A percentile compares a stretch with the other conserved stretches of the same genome.
phyloP scores from a whole-genome alignment of 2,329 filamentous ascomycete species.

The Penicillium hesseltinei region DNA sequence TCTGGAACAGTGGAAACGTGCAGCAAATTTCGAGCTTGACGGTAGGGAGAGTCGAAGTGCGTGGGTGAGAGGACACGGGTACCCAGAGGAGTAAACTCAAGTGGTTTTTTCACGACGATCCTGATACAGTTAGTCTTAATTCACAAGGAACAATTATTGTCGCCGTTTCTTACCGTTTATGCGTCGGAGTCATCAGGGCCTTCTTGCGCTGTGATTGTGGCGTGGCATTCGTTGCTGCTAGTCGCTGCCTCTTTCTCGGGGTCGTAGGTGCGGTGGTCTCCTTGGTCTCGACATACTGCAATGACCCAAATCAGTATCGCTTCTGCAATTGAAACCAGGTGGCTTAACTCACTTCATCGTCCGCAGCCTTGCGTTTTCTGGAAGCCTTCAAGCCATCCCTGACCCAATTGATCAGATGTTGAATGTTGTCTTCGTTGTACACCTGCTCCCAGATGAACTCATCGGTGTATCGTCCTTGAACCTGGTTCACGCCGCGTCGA shows the following conservation, averaged over 20 bases:
- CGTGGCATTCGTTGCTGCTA: constrained; percentile 44
- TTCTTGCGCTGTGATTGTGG: constrained; percentile 44
- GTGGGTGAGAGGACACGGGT: constrained; percentile 77
- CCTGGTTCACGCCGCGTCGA: constrained; percentile 80
- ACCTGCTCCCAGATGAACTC: constrained; percentile 91
- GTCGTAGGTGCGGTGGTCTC: constrained; percentile 45
- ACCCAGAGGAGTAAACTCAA: constrained; percentile 94
- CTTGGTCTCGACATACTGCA: constrained; percentile 40
- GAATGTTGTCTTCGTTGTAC: constrained; percentile 66
- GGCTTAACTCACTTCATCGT: constrained; percentile 36
- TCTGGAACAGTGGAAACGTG: constrained; percentile 92
- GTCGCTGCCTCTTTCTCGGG: constrained; percentile 58
- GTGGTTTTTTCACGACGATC: constrained; percentile 76
- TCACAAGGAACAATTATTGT: constrained; percentile 2
- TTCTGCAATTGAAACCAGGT: neutral
- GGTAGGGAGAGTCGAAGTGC: constrained; percentile 78
- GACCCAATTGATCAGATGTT: constrained; percentile 64
- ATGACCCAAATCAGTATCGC: constrained; percentile 13
- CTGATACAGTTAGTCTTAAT: constrained; percentile 32
- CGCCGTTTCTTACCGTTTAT: constrained; percentile 53
- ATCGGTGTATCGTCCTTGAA: constrained; percentile 85
- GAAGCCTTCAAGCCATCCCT: constrained; percentile 64
- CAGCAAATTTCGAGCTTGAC: constrained; percentile 80
- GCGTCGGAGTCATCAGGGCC: constrained; percentile 59
- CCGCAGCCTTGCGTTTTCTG: constrained; percentile 51